These are phyloP conservation scores for Trichoderma lentiforme DNA, from an alignment of 2,329 filamentous ascomycete species.

Conservation along the genomic window DNA sequence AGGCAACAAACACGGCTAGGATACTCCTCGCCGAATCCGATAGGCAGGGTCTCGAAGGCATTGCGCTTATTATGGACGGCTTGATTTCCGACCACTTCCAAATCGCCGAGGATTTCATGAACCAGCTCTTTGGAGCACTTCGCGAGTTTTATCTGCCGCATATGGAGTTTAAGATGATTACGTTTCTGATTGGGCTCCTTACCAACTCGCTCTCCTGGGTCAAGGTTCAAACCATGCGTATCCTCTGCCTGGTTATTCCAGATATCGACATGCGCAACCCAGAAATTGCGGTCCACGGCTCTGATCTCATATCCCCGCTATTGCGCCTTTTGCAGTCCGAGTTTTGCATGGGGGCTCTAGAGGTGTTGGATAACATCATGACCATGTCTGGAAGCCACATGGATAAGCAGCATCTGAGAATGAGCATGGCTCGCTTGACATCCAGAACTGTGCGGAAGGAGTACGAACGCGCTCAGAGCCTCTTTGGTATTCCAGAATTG, in stretches of 20 bases:
- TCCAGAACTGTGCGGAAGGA: constrained; percentile 86
- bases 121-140: constrained; percentile 69
- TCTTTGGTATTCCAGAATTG: constrained; percentile 94
- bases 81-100: constrained; percentile 67
- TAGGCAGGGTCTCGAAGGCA: constrained; percentile 61
- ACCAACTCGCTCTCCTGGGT: constrained; percentile 89
- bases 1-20: constrained; percentile 61
- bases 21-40: constrained; percentile 71
- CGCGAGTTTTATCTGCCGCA: constrained; percentile 75
- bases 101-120: constrained; percentile 70
- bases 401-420: constrained; percentile 90
- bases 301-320: constrained; percentile 90
- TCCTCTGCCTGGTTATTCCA: constrained; percentile 79
- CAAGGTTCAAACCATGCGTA: constrained; percentile 87
- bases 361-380: constrained; percentile 93
- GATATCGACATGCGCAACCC: constrained; percentile 90
- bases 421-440: constrained; percentile 94
- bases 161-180: constrained; percentile 79
- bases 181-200: constrained; percentile 85
- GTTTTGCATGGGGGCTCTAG: constrained; percentile 86
- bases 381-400: constrained; percentile 87
- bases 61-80: constrained; percentile 66
- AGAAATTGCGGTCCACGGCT: constrained; percentile 85
- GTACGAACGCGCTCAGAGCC: constrained; percentile 87
- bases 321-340: constrained; percentile 87